Conservation (phyloP, 2,329 filamentous ascomycete genomes). For the Talaromyces rugulosus region DNA sequence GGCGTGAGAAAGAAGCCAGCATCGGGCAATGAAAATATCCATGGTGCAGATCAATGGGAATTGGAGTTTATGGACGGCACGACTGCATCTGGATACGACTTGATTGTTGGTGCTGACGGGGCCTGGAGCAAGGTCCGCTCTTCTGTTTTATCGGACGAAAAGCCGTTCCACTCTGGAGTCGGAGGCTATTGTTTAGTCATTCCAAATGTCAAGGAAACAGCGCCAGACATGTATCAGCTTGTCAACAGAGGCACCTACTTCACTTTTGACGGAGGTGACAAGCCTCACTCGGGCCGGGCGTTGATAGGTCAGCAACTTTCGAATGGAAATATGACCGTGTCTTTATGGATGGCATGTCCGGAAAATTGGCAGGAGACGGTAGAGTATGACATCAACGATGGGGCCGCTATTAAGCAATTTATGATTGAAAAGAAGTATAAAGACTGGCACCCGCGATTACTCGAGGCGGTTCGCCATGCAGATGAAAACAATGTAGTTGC, state of each 20-base stretch:
- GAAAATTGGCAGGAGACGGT: slow-evolving; percentile 10
- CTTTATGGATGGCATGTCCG: slow-evolving; percentile 3
- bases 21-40: slow-evolving; percentile 5
- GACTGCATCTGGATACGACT: slow-evolving; percentile 18
- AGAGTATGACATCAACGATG: slow-evolving; percentile 3
- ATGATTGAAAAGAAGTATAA: slow-evolving; percentile 7
- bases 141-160: slow-evolving; percentile 18
- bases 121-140: slow-evolving; percentile 24
- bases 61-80: slow-evolving; percentile 7
- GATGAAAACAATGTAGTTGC: slow-evolving; percentile 10
- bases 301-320: slow-evolving; percentile 21
- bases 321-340: slow-evolving; percentile 15
- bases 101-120: slow-evolving; percentile 27
- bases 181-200: slow-evolving; percentile 16
- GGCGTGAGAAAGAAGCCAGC: slow-evolving; percentile 7
- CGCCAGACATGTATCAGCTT: slow-evolving; percentile 18
- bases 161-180: slow-evolving; percentile 21
- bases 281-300: slow-evolving; percentile 13
- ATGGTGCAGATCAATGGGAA: slow-evolving; percentile 15
- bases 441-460: slow-evolving; percentile 12
- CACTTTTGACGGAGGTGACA: slow-evolving; percentile 12
- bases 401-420: slow-evolving; percentile 1
- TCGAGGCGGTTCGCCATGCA: slow-evolving; percentile 16
- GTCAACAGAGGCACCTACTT: slow-evolving; percentile 21
- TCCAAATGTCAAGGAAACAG: slow-evolving; percentile 17